These are phyloP conservation scores for Coniochaeta hoffmannii DNA, from an alignment of 2,329 filamentous ascomycete species.

Conservation along the genomic window DNA sequence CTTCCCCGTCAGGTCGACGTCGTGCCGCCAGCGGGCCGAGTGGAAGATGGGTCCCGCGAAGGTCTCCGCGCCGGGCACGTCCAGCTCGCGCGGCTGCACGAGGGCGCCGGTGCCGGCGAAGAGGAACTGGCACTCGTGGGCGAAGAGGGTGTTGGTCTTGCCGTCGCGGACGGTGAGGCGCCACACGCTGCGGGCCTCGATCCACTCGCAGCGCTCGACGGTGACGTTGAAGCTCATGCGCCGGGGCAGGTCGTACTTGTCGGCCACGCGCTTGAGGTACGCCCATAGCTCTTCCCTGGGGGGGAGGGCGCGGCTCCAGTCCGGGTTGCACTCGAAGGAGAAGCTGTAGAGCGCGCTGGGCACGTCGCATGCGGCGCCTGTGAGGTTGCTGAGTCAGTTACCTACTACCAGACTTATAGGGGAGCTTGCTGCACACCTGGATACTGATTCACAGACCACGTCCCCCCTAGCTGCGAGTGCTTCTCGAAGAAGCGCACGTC, in stretches of 20 bases:
- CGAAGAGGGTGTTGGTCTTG: constrained; percentile 12
- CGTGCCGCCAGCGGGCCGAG: constrained; percentile 21
- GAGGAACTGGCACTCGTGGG: constrained; percentile 32
- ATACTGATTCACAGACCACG: constrained; percentile 58
- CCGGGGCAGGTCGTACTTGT: constrained; percentile 30
- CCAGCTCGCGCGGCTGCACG: constrained; percentile 22
- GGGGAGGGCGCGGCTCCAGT: constrained; percentile 53
- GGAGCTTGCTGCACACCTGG: constrained; percentile 27
- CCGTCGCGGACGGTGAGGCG: constrained; percentile 20
- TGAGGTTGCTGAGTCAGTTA: background rate
- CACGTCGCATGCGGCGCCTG: constrained; percentile 43
- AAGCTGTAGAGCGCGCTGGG: constrained; percentile 54
- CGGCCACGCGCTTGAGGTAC: constrained; percentile 48
- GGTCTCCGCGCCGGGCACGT: constrained; percentile 19
- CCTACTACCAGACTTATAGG: background rate
- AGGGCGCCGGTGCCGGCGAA: constrained; percentile 28
- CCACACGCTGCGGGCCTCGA: constrained; percentile 26
- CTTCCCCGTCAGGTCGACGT: constrained; percentile 18
- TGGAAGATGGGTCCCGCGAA: constrained; percentile 24
- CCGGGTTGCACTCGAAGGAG: constrained; percentile 51
- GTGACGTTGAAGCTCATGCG: constrained; percentile 30
- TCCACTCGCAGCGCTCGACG: constrained; percentile 31
- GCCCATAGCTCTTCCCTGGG: constrained; percentile 45
- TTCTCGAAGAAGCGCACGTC: constrained; percentile 56
- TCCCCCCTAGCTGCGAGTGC: constrained; percentile 50